Percentiles rank a stretch among this genome's conserved stretches.
Conservation (phyloP, 768 basidiomycete genomes). For the Amanita rimosa region DNA sequence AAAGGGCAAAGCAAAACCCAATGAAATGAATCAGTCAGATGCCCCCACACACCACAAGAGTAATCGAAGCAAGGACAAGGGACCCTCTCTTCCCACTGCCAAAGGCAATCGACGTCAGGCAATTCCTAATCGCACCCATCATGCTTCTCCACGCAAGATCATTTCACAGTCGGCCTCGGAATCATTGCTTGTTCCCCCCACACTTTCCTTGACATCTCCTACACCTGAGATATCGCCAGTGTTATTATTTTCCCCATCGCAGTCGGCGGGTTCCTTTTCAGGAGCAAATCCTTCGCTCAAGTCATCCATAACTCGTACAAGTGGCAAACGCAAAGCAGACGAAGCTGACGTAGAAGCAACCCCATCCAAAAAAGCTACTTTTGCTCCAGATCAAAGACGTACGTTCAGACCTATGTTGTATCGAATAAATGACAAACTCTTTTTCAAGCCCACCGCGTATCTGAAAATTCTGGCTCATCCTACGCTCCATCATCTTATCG, state of each 20-base stretch:
- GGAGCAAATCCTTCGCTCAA: constrained; percentile 21
- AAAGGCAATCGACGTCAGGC: neutral
- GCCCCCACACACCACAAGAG: neutral
- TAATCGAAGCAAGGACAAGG: constrained; percentile 4
- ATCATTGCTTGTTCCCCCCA: constrained; percentile 25
- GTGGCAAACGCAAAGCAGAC: constrained; percentile 66
- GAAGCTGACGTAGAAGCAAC: constrained; percentile 52
- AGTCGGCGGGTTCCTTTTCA: constrained; percentile 14
- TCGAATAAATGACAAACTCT: constrained; percentile 8
- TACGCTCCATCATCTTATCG: constrained; percentile 65
- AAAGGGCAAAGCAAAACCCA: constrained; percentile 8
- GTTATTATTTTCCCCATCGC: constrained; percentile 12
- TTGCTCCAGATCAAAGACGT: constrained; percentile 56
- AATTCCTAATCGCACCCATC: neutral
- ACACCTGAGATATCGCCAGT: constrained; percentile 29
- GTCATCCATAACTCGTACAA: constrained; percentile 24
- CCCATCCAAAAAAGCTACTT: constrained; percentile 59
- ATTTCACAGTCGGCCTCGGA: constrained; percentile 17
- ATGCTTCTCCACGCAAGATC: constrained; percentile 9
- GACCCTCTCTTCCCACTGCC: constrained; percentile 2
- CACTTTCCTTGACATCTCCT: constrained; percentile 26
- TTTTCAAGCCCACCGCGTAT: constrained; percentile 39
- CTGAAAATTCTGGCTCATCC: constrained; percentile 30
- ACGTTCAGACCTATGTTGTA: constrained; percentile 14
- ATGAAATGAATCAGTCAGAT: constrained; percentile 10